Percentiles rank a stretch among this genome's conserved stretches.
These are phyloP conservation scores for Clonostachys chloroleuca DNA, from an alignment of 2,329 filamentous ascomycete species.

Conservation along the genomic window DNA sequence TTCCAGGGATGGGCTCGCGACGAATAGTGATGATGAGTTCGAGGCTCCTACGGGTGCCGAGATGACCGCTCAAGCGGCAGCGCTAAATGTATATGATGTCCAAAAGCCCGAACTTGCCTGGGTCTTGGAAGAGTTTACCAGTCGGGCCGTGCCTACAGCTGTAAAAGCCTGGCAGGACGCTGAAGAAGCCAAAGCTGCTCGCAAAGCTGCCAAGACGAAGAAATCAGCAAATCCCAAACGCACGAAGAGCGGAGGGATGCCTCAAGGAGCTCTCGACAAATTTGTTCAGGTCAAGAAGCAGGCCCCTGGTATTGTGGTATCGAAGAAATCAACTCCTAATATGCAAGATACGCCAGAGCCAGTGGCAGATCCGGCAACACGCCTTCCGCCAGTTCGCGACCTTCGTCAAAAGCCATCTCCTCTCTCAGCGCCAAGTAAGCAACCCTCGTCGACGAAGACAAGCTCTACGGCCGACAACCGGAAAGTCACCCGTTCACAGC, in stretches of 20 bases:
- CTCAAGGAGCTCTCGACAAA: conserved; percentile 28
- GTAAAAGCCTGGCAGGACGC: conserved; percentile 19
- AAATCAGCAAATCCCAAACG: conserved; percentile 13
- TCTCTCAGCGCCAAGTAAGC: conserved; percentile 27
- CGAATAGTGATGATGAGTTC: conserved; percentile 63
- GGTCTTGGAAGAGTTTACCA: conserved; percentile 28
- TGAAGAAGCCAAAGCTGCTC: conserved; percentile 10
- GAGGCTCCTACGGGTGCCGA: conserved; percentile 25
- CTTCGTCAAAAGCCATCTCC: conserved; percentile 5
- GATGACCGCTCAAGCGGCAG: not conserved
- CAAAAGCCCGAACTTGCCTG: conserved; percentile 48
- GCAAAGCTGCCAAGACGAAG: conserved; percentile 16
- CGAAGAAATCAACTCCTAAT: not conserved
- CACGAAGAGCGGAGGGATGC: conserved; percentile 10
- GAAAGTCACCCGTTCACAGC: conserved; percentile 37
- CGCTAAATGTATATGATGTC: conserved; percentile 56
- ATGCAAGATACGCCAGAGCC: conserved; percentile 2
- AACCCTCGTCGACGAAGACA: conserved; percentile 15
- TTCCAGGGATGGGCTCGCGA: conserved; percentile 49
- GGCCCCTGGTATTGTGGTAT: conserved; percentile 2
- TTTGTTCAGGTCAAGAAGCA: conserved; percentile 35
- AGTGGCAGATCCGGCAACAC: no score
- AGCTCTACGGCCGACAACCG: conserved; percentile 20
- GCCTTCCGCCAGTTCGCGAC: no score
- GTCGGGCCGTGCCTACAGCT: conserved; percentile 12